These are phyloP conservation scores for Ustilago cynodontis DNA, from an alignment of 1,284 basidiomycete species.

Conservation along the genomic window DNA sequence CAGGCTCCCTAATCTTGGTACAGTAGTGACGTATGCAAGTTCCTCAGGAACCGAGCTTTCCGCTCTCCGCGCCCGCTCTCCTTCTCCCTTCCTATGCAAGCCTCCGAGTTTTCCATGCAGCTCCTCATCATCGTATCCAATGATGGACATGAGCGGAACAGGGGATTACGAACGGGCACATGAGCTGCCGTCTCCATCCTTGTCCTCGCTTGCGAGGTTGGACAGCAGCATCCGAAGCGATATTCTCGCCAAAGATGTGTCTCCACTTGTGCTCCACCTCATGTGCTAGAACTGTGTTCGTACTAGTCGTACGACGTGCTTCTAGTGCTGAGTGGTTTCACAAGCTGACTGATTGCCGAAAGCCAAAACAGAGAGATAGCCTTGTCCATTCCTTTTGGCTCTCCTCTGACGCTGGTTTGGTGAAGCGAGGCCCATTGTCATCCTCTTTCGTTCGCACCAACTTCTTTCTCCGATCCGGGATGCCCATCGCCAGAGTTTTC, in stretches of 20 bases:
- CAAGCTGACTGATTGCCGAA: constrained; percentile 11
- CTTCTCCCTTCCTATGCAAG: not conserved
- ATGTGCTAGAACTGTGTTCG: too few species aligned
- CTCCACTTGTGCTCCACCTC: constrained; percentile 1
- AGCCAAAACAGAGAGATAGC: not conserved
- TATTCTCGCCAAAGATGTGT: not conserved
- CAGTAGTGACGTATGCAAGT: constrained; percentile 16
- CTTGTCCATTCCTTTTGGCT: not conserved
- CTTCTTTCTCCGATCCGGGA: not conserved
- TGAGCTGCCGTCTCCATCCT: not conserved
- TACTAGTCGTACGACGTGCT: constrained; percentile 1
- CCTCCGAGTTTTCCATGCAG: not conserved
- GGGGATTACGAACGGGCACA: constrained; percentile 1
- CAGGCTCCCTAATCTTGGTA: not conserved
- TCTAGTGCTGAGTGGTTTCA: not conserved
- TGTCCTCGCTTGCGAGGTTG: not conserved
- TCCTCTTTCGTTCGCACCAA: not conserved
- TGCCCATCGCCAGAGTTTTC: not conserved
- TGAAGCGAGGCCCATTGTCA: not conserved
- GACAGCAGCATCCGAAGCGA: constrained; percentile 3
- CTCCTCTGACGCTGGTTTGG: not conserved
- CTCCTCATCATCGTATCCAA: not conserved
- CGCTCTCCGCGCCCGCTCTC: not conserved
- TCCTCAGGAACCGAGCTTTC: constrained; percentile 5
- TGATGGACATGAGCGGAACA: not conserved